phyloP scores from a whole-genome alignment of 2,329 filamentous ascomycete species.

The Cercospora nicotianae region DNA sequence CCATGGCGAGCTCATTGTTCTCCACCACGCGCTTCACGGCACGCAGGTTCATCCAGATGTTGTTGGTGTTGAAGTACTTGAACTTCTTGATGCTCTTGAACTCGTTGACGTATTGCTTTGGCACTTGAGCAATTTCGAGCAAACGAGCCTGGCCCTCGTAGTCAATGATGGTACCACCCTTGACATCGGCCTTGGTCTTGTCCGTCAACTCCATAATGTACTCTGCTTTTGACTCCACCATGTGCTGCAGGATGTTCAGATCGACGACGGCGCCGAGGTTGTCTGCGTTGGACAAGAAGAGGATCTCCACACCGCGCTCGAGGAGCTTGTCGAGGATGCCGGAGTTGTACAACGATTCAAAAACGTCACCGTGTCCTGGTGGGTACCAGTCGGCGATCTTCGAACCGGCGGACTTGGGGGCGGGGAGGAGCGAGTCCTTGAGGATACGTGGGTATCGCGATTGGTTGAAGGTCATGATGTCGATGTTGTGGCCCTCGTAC shows the following conservation, averaged over 20 bases:
- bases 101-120: constrained; percentile 99
- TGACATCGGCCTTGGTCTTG: constrained; percentile 99
- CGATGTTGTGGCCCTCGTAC: constrained; percentile 99
- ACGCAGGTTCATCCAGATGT: constrained; percentile 98
- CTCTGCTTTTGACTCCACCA: constrained; percentile 94
- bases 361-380: constrained; percentile 98
- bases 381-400: constrained; percentile 97
- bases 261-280: constrained; percentile 98
- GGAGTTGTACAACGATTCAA: constrained; percentile 99
- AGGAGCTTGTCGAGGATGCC: constrained; percentile 96
- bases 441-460: constrained; percentile 96
- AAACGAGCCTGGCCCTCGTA: constrained; percentile 96
- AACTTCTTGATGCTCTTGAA: constrained; percentile 99
- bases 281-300: constrained; percentile 99
- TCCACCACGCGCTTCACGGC: constrained; percentile 98
- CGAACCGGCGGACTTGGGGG: constrained; percentile 84
- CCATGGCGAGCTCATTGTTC: constrained; percentile 97
- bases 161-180: constrained; percentile 99
- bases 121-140: constrained; percentile 97
- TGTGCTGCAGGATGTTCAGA: constrained; percentile 97
- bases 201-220: constrained; percentile 99
- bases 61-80: constrained; percentile 99
- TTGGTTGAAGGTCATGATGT: constrained; percentile 99
- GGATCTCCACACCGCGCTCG: constrained; percentile 90
- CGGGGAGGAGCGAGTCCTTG: constrained; percentile 96